A percentile compares a stretch with the other conserved stretches of the same genome.
These are phyloP conservation scores for Albatrellus ellisii DNA, from an alignment of 768 basidiomycete species.

Conservation along the genomic window DNA sequence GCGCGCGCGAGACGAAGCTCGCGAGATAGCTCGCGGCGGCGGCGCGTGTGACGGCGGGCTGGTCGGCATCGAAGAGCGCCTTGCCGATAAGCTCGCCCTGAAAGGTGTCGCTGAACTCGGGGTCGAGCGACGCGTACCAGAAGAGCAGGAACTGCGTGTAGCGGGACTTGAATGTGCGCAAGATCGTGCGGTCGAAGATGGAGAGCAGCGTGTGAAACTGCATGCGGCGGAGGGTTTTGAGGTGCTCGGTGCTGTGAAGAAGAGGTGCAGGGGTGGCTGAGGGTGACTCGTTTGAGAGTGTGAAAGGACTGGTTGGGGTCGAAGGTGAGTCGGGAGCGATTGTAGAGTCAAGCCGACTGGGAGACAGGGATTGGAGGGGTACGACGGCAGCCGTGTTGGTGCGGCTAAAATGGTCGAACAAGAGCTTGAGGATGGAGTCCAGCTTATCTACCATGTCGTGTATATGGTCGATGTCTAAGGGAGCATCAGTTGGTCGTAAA, in stretches of 20 bases:
- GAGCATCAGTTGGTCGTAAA: conserved; percentile 25
- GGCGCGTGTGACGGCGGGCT: conserved; percentile 68
- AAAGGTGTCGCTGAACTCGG: conserved; percentile 85
- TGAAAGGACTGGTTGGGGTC: conserved; percentile 5
- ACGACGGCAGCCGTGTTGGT: conserved; percentile 22
- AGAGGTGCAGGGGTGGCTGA: too few relatives aligned
- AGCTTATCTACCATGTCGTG: conserved; percentile 87
- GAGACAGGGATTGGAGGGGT: conserved; percentile 17
- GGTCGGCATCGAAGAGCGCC: conserved; percentile 48
- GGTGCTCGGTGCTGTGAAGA: conserved; percentile 9
- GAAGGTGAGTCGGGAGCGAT: conserved; percentile 15
- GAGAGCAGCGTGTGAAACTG: conserved; percentile 84
- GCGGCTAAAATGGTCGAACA: conserved; percentile 76
- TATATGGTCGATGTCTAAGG: conserved; percentile 51
- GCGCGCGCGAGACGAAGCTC: conserved; percentile 81
- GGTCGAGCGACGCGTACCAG: conserved; percentile 85
- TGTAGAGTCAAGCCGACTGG: too few relatives aligned
- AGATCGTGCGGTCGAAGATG: conserved; percentile 88
- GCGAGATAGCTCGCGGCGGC: conserved; percentile 93
- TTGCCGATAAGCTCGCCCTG: conserved; percentile 90
- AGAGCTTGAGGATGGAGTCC: conserved; percentile 71
- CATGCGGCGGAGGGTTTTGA: conserved; percentile 29
- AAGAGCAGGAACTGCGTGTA: conserved; percentile 97
- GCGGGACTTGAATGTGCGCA: conserved; percentile 92
- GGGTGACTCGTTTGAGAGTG: too few relatives aligned